Evolutionary conservation across 2,329 filamentous ascomycete species (phyloP).

Genomic region (Penicillium carneum): DNA sequence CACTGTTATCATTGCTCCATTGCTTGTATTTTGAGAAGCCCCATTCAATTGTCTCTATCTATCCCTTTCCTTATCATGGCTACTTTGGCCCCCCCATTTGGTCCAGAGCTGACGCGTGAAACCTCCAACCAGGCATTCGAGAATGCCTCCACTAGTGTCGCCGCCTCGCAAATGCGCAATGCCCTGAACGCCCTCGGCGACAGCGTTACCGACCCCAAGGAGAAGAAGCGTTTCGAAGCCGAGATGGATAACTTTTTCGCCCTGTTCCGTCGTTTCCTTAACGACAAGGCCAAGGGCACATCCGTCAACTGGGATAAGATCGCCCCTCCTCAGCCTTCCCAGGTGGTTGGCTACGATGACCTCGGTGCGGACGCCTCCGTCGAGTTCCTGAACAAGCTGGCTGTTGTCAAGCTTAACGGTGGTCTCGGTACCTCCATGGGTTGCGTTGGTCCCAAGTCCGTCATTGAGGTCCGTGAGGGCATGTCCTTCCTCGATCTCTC

Average conservation of each 20-base stretch:
- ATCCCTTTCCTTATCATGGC: conserved; percentile 6
- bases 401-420: conserved; percentile 98
- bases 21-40: neutral
- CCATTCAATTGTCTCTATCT: neutral
- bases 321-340: conserved; percentile 85
- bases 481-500: conserved; percentile 99
- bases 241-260: conserved; percentile 99
- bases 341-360: conserved; percentile 94
- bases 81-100: neutral
- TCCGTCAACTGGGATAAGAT: conserved; percentile 96
- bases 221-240: conserved; percentile 87
- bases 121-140: conserved; percentile 79
- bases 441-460: conserved; percentile 97
- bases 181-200: conserved; percentile 90
- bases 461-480: conserved; percentile 98
- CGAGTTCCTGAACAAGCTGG: conserved; percentile 94
- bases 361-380: conserved; percentile 89
- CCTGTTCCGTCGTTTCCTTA: conserved; percentile 96
- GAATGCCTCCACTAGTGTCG: conserved; percentile 97
- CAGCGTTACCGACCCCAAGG: conserved; percentile 78
- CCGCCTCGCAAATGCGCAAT: conserved; percentile 99
- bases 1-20: neutral
- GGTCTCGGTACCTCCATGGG: conserved; percentile 99
- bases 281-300: conserved; percentile 98
- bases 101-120: conserved; percentile 18